Percentiles rank a stretch among this genome's conserved stretches.
phyloP scores from a whole-genome alignment of 228 moss, liverwort and hornwort genomes.

The Sphagnum magellanicum region DNA sequence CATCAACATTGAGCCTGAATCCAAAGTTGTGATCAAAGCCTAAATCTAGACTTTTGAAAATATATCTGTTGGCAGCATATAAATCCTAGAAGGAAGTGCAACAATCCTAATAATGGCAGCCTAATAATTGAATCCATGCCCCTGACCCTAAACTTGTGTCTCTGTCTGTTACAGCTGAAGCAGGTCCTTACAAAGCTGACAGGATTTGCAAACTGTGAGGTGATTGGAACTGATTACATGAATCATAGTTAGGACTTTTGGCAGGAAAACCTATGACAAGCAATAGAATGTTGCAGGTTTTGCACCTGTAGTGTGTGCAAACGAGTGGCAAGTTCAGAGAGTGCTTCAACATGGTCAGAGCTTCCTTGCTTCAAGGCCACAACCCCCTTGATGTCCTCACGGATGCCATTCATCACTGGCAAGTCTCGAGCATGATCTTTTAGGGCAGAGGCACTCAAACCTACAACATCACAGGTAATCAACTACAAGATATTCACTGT shows the following conservation, averaged over 20 bases:
- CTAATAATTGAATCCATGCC: too few species aligned
- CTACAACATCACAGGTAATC: constrained; percentile 23
- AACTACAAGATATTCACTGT: too few species aligned
- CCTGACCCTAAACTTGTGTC: too few species aligned
- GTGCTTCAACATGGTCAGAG: constrained; percentile 63
- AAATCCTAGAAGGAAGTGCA: too few species aligned
- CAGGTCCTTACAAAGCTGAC: too few species aligned
- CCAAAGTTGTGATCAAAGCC: too few species aligned
- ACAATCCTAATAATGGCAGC: too few species aligned
- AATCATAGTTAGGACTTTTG: too few species aligned
- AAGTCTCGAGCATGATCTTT: constrained; percentile 82
- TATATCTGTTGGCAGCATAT: not conserved
- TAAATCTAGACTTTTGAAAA: not conserved
- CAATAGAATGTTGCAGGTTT: not conserved
- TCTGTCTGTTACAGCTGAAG: too few species aligned
- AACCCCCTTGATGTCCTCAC: constrained; percentile 78
- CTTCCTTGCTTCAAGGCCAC: constrained; percentile 63
- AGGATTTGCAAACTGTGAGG: too few species aligned
- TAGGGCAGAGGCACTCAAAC: constrained; percentile 50
- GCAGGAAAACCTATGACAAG: not conserved
- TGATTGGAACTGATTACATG: too few species aligned
- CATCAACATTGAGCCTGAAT: not conserved
- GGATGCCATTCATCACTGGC: constrained; percentile 86
- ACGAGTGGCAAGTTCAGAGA: constrained; percentile 56
- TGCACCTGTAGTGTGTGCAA: constrained; percentile 61